phyloP scores from a whole-genome alignment of 371 early-diverging fungal species.

The Smittium culicis region DNA sequence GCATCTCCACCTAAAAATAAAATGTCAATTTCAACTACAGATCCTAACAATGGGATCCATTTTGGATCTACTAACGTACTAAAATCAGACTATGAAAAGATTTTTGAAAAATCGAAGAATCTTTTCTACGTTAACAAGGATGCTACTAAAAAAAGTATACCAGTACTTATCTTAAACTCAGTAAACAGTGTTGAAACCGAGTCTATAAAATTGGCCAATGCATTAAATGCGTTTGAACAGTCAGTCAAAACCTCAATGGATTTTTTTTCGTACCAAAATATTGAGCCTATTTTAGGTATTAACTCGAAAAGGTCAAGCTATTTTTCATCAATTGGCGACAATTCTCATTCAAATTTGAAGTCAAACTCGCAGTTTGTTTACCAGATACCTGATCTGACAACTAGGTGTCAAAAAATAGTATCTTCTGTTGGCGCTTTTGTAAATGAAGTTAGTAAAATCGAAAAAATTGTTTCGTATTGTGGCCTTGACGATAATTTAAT shows the following conservation, averaged over 20 bases:
- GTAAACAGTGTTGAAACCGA: background rate
- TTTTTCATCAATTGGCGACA: too few relatives aligned
- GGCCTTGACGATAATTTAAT: background rate
- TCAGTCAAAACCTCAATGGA: too few relatives aligned
- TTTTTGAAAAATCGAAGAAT: background rate
- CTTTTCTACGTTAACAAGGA: background rate
- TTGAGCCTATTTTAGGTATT: too few relatives aligned
- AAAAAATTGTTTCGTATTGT: background rate
- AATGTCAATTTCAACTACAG: background rate
- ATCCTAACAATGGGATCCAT: background rate
- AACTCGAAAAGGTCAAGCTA: too few relatives aligned
- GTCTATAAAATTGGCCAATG: background rate
- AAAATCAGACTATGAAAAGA: background rate
- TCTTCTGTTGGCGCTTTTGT: conserved; percentile 15
- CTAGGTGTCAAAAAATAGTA: background rate
- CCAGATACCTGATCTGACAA: conserved; percentile 9
- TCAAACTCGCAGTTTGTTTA: background rate
- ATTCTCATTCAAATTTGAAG: too few relatives aligned
- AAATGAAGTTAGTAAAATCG: conserved; percentile 31
- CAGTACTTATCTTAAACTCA: background rate
- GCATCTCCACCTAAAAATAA: too few relatives aligned
- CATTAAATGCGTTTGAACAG: too few relatives aligned
- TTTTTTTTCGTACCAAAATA: too few relatives aligned
- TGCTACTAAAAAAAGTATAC: background rate
- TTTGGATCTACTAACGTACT: background rate